These are phyloP conservation scores for Akanthomyces lecanii DNA, from an alignment of 2,329 filamentous ascomycete species.

Conservation along the genomic window DNA sequence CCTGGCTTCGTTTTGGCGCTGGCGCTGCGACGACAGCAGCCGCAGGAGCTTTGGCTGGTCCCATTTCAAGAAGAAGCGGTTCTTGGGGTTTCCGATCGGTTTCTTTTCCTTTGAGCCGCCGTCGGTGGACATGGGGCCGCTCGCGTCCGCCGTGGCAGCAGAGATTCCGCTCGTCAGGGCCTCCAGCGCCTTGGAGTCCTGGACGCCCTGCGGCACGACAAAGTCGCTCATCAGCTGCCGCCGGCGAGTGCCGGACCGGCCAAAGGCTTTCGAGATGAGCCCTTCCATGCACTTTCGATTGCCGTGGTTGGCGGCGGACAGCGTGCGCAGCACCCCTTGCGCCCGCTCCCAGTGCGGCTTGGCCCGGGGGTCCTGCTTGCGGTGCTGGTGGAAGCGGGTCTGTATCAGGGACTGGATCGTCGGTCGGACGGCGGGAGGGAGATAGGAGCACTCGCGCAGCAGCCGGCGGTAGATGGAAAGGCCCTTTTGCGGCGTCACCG, in stretches of 20 bases:
- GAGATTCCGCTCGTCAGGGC: slow-evolving; percentile 22
- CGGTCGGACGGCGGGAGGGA: slow-evolving; percentile 47
- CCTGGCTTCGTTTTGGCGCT: slow-evolving; percentile 26
- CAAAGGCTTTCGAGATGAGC: slow-evolving; percentile 49
- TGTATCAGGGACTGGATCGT: slow-evolving; percentile 42
- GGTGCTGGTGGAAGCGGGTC: slow-evolving; percentile 42
- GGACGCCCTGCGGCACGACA: slow-evolving; percentile 33
- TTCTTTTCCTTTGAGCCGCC: slow-evolving; percentile 14
- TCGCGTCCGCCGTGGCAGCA: background rate
- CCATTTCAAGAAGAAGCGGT: slow-evolving; percentile 45
- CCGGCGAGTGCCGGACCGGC: slow-evolving; percentile 48
- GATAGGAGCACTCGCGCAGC: slow-evolving; percentile 57
- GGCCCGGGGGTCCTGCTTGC: slow-evolving; percentile 25
- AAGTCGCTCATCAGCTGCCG: slow-evolving; percentile 43
- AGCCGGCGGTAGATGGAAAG: slow-evolving; percentile 50
- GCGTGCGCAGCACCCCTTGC: slow-evolving; percentile 38
- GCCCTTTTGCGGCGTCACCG: background rate
- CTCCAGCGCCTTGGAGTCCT: slow-evolving; percentile 40
- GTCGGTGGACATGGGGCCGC: background rate
- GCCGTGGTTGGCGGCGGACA: slow-evolving; percentile 53
- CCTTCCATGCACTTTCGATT: slow-evolving; percentile 42
- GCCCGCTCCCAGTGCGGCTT: slow-evolving; percentile 38
- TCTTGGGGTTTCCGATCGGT: slow-evolving; percentile 8
- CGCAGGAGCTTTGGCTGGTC: slow-evolving; percentile 41
- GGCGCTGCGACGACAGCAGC: slow-evolving; percentile 40